Conservation (phyloP, 495 filamentous ascomycete species). For the Daldinia loculata region DNA sequence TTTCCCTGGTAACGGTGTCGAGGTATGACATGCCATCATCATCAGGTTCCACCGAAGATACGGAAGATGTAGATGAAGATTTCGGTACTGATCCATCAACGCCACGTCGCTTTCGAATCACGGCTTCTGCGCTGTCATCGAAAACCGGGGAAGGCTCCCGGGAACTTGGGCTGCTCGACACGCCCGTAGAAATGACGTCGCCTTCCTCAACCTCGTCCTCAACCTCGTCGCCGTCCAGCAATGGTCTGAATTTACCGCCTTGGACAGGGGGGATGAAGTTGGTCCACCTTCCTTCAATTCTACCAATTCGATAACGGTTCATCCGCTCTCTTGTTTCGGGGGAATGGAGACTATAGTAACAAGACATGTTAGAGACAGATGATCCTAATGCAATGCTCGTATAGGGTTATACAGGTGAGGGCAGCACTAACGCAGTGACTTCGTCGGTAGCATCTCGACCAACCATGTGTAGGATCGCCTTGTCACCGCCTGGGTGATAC, state of each 20-base stretch:
- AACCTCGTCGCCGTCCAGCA: constrained; percentile 52
- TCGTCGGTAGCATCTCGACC: constrained; percentile 97
- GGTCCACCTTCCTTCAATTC: constrained; percentile 80
- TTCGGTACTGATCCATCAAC: constrained; percentile 29
- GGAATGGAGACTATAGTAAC: constrained; percentile 76
- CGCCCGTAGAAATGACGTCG: constrained; percentile 39
- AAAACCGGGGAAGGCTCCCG: constrained; percentile 72
- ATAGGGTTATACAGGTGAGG: constrained; percentile 3
- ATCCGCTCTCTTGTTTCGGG: constrained; percentile 77
- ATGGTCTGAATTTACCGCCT: constrained; percentile 80
- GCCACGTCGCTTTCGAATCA: constrained; percentile 43
- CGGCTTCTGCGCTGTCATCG: constrained; percentile 63
- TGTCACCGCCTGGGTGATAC: constrained; percentile 93
- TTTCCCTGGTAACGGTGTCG: constrained; percentile 76
- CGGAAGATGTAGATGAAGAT: constrained; percentile 52
- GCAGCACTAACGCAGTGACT: constrained; percentile 78
- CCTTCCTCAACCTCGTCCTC: constrained; percentile 54
- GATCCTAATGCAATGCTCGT: not conserved
- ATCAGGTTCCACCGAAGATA: constrained; percentile 49
- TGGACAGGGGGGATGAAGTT: constrained; percentile 95
- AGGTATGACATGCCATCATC: constrained; percentile 70
- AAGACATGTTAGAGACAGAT: constrained; percentile 14
- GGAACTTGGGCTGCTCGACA: constrained; percentile 56
- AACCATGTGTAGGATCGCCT: constrained; percentile 93
- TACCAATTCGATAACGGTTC: constrained; percentile 84